These are phyloP conservation scores for Cronartium ribicola DNA, from an alignment of 1,284 basidiomycete genomes.

Conservation along the genomic window DNA sequence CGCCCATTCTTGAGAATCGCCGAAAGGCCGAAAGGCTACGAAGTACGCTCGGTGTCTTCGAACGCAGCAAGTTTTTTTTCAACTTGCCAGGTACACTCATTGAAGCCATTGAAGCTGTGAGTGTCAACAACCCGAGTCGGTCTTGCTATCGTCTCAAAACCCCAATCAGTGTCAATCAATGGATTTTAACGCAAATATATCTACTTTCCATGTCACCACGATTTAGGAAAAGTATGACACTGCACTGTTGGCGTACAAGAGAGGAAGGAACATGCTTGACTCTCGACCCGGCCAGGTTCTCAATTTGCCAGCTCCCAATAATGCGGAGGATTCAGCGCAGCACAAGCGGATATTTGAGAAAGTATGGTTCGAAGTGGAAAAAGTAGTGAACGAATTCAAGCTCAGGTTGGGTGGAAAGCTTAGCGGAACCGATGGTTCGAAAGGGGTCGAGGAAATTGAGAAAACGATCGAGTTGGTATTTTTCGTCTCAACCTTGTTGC, in stretches of 20 bases:
- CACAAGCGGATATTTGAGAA: conserved; percentile 90
- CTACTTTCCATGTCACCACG: not conserved
- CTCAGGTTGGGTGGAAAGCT: conserved; percentile 70
- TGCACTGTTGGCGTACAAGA: conserved; percentile 93
- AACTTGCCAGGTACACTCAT: conserved; percentile 89
- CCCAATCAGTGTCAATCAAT: conserved; percentile 24
- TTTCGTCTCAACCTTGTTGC: too few relatives aligned
- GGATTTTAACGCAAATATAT: conserved; percentile 4
- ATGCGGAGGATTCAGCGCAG: conserved; percentile 62
- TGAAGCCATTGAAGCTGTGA: conserved; percentile 78
- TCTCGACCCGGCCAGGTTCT: conserved; percentile 77
- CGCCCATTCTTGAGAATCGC: conserved; percentile 92
- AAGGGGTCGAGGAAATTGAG: conserved; percentile 87
- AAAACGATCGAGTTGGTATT: conserved; percentile 83
- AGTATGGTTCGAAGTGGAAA: conserved; percentile 92
- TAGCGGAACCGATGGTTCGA: conserved; percentile 63
- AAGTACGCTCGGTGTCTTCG: conserved; percentile 89
- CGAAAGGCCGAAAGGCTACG: conserved; percentile 89
- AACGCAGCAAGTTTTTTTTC: conserved; percentile 97
- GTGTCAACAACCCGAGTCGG: conserved; percentile 48
- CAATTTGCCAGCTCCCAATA: conserved; percentile 55
- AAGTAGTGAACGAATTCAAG: conserved; percentile 88
- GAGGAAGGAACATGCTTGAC: conserved; percentile 85
- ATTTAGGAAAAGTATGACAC: conserved; percentile 81
- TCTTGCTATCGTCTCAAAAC: conserved; percentile 13